Percentiles rank a stretch among this genome's conserved stretches.
Evolutionary conservation across 768 basidiomycete species (phyloP).

Genomic region (Boletus sp.): DNA sequence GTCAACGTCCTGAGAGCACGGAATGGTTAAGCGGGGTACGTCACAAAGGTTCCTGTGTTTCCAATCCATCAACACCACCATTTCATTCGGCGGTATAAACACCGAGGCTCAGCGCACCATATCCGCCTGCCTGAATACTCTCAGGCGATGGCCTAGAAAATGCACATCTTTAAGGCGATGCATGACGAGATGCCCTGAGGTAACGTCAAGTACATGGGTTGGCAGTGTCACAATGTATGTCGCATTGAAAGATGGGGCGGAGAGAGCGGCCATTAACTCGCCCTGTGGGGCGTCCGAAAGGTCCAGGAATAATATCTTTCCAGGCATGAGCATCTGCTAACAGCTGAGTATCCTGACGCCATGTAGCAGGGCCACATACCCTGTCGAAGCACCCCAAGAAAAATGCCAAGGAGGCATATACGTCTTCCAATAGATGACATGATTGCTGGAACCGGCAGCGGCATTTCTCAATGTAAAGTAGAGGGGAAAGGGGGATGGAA

Average conservation of each 20-base stretch:
- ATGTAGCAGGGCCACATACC: conserved; percentile 17
- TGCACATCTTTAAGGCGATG: too few relatives aligned
- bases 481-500: conserved; percentile 36
- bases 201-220: conserved; percentile 13
- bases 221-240: conserved; percentile 26
- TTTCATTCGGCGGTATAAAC: too few relatives aligned
- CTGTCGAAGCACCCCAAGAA: conserved; percentile 24
- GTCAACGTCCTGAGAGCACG: background rate
- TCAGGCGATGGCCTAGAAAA: too few relatives aligned
- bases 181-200: too few relatives aligned
- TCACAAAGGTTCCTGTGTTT: background rate
- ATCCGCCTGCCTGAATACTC: too few relatives aligned
- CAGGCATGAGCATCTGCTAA: conserved; percentile 23
- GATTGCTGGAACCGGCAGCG: conserved; percentile 1
- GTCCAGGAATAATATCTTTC: conserved; percentile 24
- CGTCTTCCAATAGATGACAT: conserved; percentile 39
- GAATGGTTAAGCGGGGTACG: background rate
- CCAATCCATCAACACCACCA: conserved; percentile 5
- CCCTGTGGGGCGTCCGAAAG: conserved; percentile 27
- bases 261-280: conserved; percentile 9
- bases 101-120: too few relatives aligned
- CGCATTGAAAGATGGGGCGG: too few relatives aligned
- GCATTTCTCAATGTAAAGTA: conserved; percentile 21
- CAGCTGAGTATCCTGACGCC: background rate
- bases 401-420: conserved; percentile 40